Percentiles rank a stretch among this genome's conserved stretches.
These are phyloP conservation scores for Ustilago cynodontis DNA, from an alignment of 1,284 basidiomycete genomes.

Conservation along the genomic window DNA sequence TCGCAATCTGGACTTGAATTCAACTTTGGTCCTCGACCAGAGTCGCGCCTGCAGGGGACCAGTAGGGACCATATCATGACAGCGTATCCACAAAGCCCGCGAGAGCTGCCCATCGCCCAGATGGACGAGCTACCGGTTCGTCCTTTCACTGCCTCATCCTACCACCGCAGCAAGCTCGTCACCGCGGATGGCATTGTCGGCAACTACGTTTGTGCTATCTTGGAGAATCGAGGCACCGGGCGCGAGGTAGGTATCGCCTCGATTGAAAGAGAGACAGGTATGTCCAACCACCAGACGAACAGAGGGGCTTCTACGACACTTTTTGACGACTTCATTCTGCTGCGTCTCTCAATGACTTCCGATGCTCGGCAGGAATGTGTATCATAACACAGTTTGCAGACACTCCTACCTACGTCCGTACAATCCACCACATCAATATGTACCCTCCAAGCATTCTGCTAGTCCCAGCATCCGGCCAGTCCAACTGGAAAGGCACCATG, in stretches of 20 bases:
- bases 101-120: not conserved
- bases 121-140: slow-evolving; percentile 17
- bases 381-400: slow-evolving; percentile 72
- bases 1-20: slow-evolving; percentile 3
- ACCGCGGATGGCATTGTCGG: slow-evolving; percentile 41
- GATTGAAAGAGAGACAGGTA: slow-evolving; percentile 82
- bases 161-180: slow-evolving; percentile 40
- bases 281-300: slow-evolving; percentile 40
- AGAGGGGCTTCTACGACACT: too few species aligned
- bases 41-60: not conserved
- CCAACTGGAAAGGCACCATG: not conserved
- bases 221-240: slow-evolving; percentile 73
- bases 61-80: not conserved
- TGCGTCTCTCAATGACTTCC: too few species aligned
- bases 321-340: too few species aligned
- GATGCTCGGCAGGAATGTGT: slow-evolving; percentile 19
- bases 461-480: slow-evolving; percentile 18
- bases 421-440: slow-evolving; percentile 84
- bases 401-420: slow-evolving; percentile 80
- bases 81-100: not conserved
- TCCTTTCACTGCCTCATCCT: slow-evolving; percentile 46
- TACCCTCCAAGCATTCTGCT: slow-evolving; percentile 80
- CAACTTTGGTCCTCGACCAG: not conserved
- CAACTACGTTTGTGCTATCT: slow-evolving; percentile 47
- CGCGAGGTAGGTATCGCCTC: slow-evolving; percentile 87